Evolutionary conservation across 73 alveolate species (phyloP).

Genomic region (Paramecium bursaria): DNA sequence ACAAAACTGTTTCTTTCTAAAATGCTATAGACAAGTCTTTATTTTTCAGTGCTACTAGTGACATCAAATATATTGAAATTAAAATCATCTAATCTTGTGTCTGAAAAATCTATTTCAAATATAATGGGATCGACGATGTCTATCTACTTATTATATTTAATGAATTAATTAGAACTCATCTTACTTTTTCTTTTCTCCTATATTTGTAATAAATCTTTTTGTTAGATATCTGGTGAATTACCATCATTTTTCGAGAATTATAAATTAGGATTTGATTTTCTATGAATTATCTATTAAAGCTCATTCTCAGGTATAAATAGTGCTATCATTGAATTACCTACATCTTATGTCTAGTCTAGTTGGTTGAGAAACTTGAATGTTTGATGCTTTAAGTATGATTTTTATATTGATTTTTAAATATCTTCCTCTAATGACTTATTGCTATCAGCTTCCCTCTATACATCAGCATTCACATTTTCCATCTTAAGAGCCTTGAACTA

Average conservation of each 20-base stretch:
- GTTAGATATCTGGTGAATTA: conserved; percentile 26
- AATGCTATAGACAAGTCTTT: conserved; percentile 55
- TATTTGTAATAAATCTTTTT: background rate
- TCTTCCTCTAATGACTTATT: conserved; percentile 57
- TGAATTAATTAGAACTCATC: conserved; percentile 15
- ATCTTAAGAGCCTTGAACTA: conserved; percentile 51
- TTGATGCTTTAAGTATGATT: conserved; percentile 14
- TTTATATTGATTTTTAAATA: conserved; percentile 27
- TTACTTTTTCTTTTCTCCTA: conserved; percentile 13
- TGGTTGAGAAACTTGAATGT: conserved; percentile 40
- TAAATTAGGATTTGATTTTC: conserved; percentile 12
- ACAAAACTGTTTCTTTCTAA: conserved; percentile 48
- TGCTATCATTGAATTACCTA: conserved; percentile 59
- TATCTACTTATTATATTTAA: conserved; percentile 3
- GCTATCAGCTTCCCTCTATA: conserved; percentile 48
- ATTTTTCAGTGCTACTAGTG: conserved; percentile 18
- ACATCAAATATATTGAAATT: conserved; percentile 57
- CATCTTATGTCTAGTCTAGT: conserved; percentile 48
- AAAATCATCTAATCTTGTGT: conserved; percentile 53
- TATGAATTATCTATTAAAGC: conserved; percentile 30
- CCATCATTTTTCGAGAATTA: conserved; percentile 9
- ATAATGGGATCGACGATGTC: background rate
- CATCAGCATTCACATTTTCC: conserved; percentile 42
- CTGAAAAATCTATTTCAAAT: conserved; percentile 21
- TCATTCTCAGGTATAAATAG: conserved; percentile 53